Evolutionary conservation across 2,329 filamentous ascomycete species (phyloP).

Genomic region (Ophiosphaerella korrae): DNA sequence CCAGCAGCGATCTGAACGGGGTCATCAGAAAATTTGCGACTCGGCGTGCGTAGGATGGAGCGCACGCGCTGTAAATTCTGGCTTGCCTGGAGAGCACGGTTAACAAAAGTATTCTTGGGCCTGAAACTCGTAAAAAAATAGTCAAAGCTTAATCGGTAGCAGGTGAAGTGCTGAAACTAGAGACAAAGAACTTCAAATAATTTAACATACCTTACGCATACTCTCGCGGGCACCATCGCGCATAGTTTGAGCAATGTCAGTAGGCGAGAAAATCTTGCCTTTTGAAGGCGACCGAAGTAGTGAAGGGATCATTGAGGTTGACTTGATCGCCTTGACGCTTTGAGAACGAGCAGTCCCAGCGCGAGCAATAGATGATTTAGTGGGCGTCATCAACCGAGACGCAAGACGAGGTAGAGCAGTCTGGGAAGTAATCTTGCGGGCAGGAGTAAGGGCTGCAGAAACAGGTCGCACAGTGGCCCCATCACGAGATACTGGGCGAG

Average conservation of each 20-base stretch:
- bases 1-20: slow-evolving; percentile 64
- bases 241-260: slow-evolving; percentile 39
- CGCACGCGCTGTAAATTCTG: slow-evolving; percentile 61
- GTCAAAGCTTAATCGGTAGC: too few relatives aligned
- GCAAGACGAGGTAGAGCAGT: slow-evolving; percentile 56
- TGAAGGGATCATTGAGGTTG: slow-evolving; percentile 60
- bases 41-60: slow-evolving; percentile 66
- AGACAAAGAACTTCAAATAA: background rate
- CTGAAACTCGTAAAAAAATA: too few relatives aligned
- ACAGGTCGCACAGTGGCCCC: slow-evolving; percentile 13
- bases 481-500: slow-evolving; percentile 61
- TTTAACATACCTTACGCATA: slow-evolving; percentile 34
- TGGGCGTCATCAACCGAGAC: slow-evolving; percentile 72
- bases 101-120: background rate
- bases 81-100: slow-evolving; percentile 33
- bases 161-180: too few relatives aligned
- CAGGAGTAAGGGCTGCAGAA: slow-evolving; percentile 24
- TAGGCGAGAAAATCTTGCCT: slow-evolving; percentile 53
- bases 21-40: slow-evolving; percentile 64
- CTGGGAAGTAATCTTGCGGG: slow-evolving; percentile 35
- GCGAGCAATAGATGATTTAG: slow-evolving; percentile 70
- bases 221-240: slow-evolving; percentile 46
- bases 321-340: slow-evolving; percentile 56
- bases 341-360: slow-evolving; percentile 51
- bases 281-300: slow-evolving; percentile 58